These are phyloP conservation scores for Hypoxylon perforatum DNA, from an alignment of 495 filamentous ascomycete species.

Conservation along the genomic window DNA sequence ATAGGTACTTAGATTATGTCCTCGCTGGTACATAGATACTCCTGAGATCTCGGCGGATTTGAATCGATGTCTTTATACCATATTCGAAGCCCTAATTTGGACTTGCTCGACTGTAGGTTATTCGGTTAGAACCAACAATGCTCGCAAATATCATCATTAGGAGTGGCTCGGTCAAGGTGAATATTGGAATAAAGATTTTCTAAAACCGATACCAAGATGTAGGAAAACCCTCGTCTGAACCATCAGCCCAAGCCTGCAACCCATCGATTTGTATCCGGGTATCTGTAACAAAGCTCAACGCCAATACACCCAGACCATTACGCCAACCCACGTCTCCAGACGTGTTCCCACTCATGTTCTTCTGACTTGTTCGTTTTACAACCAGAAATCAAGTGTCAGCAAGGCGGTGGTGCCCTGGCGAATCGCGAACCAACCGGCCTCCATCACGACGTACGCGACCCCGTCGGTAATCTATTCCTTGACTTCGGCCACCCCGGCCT, in stretches of 20 bases:
- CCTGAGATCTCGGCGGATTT: background rate
- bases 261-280: slow-evolving; percentile 10
- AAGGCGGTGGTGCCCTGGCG: slow-evolving; percentile 25
- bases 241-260: background rate
- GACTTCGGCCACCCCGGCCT: slow-evolving; percentile 37
- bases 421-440: slow-evolving; percentile 41
- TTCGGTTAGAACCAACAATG: background rate
- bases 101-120: background rate
- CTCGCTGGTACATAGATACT: background rate
- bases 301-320: slow-evolving; percentile 3
- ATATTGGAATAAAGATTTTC: slow-evolving; percentile 18
- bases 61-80: no score
- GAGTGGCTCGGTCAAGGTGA: background rate
- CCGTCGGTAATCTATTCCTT: slow-evolving; percentile 45
- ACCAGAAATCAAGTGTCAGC: slow-evolving; percentile 23
- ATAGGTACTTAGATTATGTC: slow-evolving; percentile 8
- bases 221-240: background rate
- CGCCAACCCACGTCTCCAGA: background rate
- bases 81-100: background rate
- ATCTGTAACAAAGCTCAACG: slow-evolving; percentile 25
- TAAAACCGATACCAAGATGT: slow-evolving; percentile 15
- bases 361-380: slow-evolving; percentile 11
- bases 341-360: background rate
- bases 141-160: background rate
- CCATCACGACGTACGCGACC: slow-evolving; percentile 39